phyloP scores from a whole-genome alignment of 306 rosid genomes.

The Dryas drummondii region DNA sequence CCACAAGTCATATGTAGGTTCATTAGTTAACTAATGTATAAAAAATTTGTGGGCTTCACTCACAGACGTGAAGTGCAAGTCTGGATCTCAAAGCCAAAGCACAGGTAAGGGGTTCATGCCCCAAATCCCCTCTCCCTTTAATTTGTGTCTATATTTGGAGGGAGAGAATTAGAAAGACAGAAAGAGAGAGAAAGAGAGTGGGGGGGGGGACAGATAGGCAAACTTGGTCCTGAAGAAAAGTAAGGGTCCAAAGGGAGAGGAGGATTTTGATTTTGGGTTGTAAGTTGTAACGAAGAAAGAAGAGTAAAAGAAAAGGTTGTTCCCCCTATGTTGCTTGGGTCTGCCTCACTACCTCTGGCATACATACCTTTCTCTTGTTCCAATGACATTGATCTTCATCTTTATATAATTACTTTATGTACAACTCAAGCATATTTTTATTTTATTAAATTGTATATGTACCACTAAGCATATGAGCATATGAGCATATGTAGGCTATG shows the following conservation, averaged over 20 bases:
- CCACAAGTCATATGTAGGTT: neutral
- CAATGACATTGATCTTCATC: slow-evolving; percentile 22
- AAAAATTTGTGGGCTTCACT: neutral
- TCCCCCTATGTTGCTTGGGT: slow-evolving; percentile 21
- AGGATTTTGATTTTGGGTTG: neutral
- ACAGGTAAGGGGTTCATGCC: neutral
- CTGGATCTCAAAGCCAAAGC: neutral
- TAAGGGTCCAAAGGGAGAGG: neutral
- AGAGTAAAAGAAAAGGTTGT: slow-evolving; percentile 22
- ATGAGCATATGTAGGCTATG: neutral
- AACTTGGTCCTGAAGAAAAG: slow-evolving; percentile 20
- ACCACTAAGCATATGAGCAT: too few relatives aligned
- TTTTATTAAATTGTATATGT: too few relatives aligned
- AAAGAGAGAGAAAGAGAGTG: neutral
- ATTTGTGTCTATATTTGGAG: neutral
- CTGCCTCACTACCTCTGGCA: slow-evolving; percentile 6
- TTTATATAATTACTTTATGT: slow-evolving; percentile 3
- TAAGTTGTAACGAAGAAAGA: neutral
- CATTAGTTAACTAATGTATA: neutral
- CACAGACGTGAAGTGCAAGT: slow-evolving; percentile 11
- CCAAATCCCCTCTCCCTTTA: neutral
- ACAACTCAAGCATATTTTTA: slow-evolving; percentile 6
- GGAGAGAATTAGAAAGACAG: neutral
- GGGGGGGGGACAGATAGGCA: slow-evolving; percentile 23
- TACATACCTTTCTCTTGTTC: neutral